These are phyloP conservation scores for Phytophthora constricta DNA, from an alignment of 352 stramenopile genomes.

Conservation along the genomic window DNA sequence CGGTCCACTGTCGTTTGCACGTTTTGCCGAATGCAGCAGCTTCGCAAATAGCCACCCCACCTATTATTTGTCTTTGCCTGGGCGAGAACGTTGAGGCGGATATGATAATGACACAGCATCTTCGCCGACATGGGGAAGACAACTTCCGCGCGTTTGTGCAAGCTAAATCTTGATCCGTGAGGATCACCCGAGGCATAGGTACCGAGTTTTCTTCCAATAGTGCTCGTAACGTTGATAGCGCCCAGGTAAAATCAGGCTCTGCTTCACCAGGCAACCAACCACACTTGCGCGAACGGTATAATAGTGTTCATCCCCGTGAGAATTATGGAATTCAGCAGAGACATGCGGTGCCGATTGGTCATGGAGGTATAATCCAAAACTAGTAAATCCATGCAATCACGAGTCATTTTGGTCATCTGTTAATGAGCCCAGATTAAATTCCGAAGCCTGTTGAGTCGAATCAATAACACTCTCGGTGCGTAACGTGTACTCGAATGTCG, in stretches of 20 bases:
- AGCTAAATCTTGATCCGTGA: not conserved
- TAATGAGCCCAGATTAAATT: conserved; percentile 16
- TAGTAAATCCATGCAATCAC: not conserved
- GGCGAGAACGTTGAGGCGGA: not conserved
- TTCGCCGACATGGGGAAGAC: not conserved
- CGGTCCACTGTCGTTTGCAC: too few species aligned
- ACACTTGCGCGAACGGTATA: not conserved
- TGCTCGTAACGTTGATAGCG: not conserved
- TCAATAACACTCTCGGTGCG: conserved; percentile 3
- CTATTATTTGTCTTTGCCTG: too few species aligned
- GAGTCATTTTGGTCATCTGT: not conserved
- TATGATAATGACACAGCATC: not conserved
- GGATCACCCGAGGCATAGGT: too few species aligned
- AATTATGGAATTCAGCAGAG: not conserved
- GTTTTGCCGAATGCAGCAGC: too few species aligned
- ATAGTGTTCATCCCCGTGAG: conserved; percentile 1
- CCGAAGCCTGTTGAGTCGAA: not conserved
- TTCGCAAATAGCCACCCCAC: too few species aligned
- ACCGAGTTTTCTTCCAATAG: not conserved
- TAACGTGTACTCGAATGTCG: not conserved
- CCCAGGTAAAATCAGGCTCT: not conserved
- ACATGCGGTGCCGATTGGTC: not conserved
- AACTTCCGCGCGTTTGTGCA: not conserved
- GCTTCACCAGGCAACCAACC: conserved; percentile 5
- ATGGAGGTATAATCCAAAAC: conserved; percentile 9